Evolutionary conservation across 768 basidiomycete species (phyloP), one percentile per base, ranked within the genome.

Genomic region (Termitomyces sp.): DNA sequence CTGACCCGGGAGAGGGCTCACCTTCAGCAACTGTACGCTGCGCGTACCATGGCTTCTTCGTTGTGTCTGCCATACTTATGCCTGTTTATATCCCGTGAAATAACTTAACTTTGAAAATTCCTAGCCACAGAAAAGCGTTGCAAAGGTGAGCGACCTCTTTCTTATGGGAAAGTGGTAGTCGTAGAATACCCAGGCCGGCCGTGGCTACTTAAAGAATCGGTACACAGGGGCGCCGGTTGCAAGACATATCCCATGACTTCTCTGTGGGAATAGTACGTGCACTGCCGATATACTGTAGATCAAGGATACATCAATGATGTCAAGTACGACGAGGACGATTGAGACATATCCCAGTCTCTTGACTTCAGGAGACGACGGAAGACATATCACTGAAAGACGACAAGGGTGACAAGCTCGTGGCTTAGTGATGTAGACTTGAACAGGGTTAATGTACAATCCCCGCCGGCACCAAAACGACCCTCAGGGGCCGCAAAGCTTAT

Each of bases 1-100:
- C 4, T 19, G 9, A 7, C 9, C 8, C 8, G 14, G 28, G 14
- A 30, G 38, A 30, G 14, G 2, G 11, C 55, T 40, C 24, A 60
- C 59, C 44, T 56, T 60, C 55, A 30, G 32, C 24, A 34, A 60
- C 44, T 21, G 59, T 54, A 17, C 59, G 59, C 28, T 60, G 55
- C 3, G 59, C 52, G 21, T 56, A 54, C 59, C 59, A 60, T 15
- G 47, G 47, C 19, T 42, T 45, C 45, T 51, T 34, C 26, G 8
- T 40, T n/a, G 52, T 17, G 35, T 28, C 15, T 12, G 52, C 12
- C 58, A 59, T 56, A 38, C 15, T 47, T 2, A 21, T 46, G 37
- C 28, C 35, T 40, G 24, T 15, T 51, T 17, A 45, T 19, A 9
- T 53, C 21, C 47, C 37, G 30, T n/a, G 21, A 51, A 42, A 22